phyloP scores from a whole-genome alignment of 345 rosid genomes.

The Raphanus sativus region DNA sequence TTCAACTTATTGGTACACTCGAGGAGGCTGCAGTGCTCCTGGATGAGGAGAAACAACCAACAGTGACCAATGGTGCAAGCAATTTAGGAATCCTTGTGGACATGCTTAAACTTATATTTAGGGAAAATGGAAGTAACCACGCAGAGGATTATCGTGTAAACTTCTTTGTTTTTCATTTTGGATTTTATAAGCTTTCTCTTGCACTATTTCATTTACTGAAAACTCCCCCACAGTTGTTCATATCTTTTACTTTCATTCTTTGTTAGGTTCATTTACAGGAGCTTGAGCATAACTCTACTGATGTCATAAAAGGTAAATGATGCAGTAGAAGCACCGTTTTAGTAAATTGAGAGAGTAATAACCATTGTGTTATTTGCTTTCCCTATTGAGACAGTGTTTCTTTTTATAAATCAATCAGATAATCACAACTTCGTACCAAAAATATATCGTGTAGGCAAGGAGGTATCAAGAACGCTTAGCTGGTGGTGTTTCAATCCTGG shows the following conservation, averaged over 20 bases:
- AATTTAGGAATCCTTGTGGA: conserved; percentile 74
- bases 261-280: conserved; percentile 88
- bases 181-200: not conserved
- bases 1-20: conserved; percentile 63
- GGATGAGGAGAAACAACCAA: conserved; percentile 71
- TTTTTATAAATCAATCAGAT: not conserved
- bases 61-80: conserved; percentile 45
- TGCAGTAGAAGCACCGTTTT: conserved; percentile 4
- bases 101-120: conserved; percentile 71
- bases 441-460: conserved; percentile 57
- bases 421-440: not conserved
- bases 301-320: conserved; percentile 62
- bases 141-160: conserved; percentile 70
- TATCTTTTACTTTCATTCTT: conserved; percentile 10
- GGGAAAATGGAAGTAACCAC: conserved; percentile 59
- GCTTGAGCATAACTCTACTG: conserved; percentile 52
- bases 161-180: no score
- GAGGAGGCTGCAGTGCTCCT: conserved; percentile 76
- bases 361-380: not conserved
- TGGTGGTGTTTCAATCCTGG: conserved; percentile 99
- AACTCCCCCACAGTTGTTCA: not conserved
- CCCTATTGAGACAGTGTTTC: not conserved
- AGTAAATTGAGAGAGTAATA: not conserved
- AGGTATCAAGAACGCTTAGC: conserved; percentile 70
- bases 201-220: conserved; percentile 10